Evolutionary conservation across 2,329 filamentous ascomycete species (phyloP).

Genomic region (Ilyonectria destructans): DNA sequence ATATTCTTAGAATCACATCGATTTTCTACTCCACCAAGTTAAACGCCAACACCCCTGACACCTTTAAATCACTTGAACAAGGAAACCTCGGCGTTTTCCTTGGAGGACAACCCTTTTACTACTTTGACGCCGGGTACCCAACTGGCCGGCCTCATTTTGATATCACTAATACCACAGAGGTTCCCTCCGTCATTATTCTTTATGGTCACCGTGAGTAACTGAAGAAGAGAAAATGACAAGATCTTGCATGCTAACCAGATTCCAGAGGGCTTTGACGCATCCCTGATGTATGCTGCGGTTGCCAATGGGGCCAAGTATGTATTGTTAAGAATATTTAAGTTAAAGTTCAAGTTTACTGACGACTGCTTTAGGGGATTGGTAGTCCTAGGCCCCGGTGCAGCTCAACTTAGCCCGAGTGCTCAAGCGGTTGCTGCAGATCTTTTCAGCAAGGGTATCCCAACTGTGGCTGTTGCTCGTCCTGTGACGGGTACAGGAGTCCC

Average conservation of each 20-base stretch:
- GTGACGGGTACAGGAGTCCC: constrained; percentile 50
- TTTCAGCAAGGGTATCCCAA: constrained; percentile 48
- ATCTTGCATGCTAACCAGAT: constrained; percentile 1
- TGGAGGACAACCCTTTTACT: constrained; percentile 69
- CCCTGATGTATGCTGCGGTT: constrained; percentile 51
- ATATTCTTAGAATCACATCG: constrained; percentile 52
- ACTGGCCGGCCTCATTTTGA: constrained; percentile 58
- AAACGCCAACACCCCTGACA: constrained; percentile 74
- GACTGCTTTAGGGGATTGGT: constrained; percentile 44
- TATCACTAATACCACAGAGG: constrained; percentile 52
- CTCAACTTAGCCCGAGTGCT: constrained; percentile 48
- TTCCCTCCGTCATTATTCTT: constrained; percentile 64
- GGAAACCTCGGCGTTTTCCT: constrained; percentile 59
- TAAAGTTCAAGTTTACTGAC: not conserved
- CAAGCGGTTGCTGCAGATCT: constrained; percentile 48
- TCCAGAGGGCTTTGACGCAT: constrained; percentile 53
- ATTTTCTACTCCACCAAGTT: constrained; percentile 73
- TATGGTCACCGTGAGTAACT: constrained; percentile 59
- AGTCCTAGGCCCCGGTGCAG: constrained; percentile 52
- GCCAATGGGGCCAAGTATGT: constrained; percentile 51
- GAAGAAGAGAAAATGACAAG: accelerated
- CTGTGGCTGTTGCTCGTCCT: constrained; percentile 50
- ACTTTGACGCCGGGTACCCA: constrained; percentile 63
- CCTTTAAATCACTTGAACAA: constrained; percentile 70
- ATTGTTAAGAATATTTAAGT: no score